Evolutionary conservation across 352 stramenopile species (phyloP).

Genomic region (Phytophthora ramorum): DNA sequence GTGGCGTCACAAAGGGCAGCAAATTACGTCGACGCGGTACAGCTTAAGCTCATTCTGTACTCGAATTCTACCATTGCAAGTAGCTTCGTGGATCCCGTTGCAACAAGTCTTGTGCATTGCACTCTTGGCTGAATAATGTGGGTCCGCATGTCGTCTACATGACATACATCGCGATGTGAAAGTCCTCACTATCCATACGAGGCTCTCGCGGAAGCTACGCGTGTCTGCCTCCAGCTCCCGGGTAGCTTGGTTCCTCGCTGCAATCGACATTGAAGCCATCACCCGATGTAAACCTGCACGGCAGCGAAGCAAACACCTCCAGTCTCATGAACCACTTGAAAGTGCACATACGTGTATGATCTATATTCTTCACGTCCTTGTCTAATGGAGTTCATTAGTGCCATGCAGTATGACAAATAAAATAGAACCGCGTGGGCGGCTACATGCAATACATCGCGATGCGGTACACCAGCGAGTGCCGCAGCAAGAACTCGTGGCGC

Average conservation of each 20-base stretch:
- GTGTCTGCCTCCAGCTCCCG: too few relatives aligned
- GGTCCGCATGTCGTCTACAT: conserved; percentile 39
- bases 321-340: too few relatives aligned
- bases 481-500: conserved; percentile 77
- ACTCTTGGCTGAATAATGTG: background rate
- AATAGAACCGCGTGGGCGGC: background rate
- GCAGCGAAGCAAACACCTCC: too few relatives aligned
- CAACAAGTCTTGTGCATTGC: background rate
- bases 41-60: background rate
- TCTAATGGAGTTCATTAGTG: too few relatives aligned
- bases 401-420: too few relatives aligned
- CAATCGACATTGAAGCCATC: too few relatives aligned
- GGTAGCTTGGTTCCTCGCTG: too few relatives aligned
- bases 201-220: too few relatives aligned
- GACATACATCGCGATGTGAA: conserved; percentile 75
- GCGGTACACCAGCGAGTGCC: conserved; percentile 86
- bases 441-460: conserved; percentile 85
- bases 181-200: too few relatives aligned
- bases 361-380: too few relatives aligned
- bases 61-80: background rate
- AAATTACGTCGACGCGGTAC: background rate
- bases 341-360: too few relatives aligned
- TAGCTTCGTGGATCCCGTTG: background rate
- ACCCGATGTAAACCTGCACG: too few relatives aligned
- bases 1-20: background rate